Conservation (phyloP, 805 yeast species). For the Trichomonascus vanleenenianus region DNA sequence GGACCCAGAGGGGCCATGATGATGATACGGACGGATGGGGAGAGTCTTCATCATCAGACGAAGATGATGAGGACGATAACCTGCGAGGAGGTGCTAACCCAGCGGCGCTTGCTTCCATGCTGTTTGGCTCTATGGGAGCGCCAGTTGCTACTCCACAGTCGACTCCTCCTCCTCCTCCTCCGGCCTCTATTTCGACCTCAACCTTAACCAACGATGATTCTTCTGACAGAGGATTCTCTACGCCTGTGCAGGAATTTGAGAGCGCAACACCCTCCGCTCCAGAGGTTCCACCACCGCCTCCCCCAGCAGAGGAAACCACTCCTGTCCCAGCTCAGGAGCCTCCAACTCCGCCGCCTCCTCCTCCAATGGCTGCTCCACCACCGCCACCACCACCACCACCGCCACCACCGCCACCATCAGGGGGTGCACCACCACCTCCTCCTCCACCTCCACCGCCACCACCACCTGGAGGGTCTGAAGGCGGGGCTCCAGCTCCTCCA, state of each 20-base stretch:
- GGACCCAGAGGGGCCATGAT: slow-evolving; percentile 27
- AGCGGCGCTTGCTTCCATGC: slow-evolving; percentile 34
- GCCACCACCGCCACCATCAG: slow-evolving; percentile 29
- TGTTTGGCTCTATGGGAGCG: slow-evolving; percentile 35
- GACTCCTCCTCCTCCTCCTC: slow-evolving; percentile 3
- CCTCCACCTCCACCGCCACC: slow-evolving; percentile 32
- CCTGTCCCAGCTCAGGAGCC: slow-evolving; percentile 32
- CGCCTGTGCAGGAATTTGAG: neutral
- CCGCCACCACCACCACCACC: slow-evolving; percentile 30
- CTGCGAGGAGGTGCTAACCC: slow-evolving; percentile 31
- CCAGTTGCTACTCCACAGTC: slow-evolving; percentile 2
- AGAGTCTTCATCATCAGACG: slow-evolving; percentile 22
- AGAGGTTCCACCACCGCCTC: slow-evolving; percentile 13
- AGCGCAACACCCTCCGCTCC: slow-evolving; percentile 1
- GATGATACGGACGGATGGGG: slow-evolving; percentile 25
- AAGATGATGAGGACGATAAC: slow-evolving; percentile 27
- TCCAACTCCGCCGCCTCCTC: slow-evolving; percentile 29
- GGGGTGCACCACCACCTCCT: slow-evolving; percentile 40
- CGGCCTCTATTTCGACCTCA: neutral
- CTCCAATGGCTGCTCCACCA: slow-evolving; percentile 26
- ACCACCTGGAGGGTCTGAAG: slow-evolving; percentile 30
- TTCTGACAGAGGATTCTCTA: slow-evolving; percentile 4
- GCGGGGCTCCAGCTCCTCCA: slow-evolving; percentile 26
- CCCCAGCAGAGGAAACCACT: slow-evolving; percentile 25
- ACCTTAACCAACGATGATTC: neutral